A percentile compares a stretch with the other conserved stretches of the same genome.
Evolutionary conservation across 73 alveolate species (phyloP).

Genomic region (Tetrahymena malaccensis): DNA sequence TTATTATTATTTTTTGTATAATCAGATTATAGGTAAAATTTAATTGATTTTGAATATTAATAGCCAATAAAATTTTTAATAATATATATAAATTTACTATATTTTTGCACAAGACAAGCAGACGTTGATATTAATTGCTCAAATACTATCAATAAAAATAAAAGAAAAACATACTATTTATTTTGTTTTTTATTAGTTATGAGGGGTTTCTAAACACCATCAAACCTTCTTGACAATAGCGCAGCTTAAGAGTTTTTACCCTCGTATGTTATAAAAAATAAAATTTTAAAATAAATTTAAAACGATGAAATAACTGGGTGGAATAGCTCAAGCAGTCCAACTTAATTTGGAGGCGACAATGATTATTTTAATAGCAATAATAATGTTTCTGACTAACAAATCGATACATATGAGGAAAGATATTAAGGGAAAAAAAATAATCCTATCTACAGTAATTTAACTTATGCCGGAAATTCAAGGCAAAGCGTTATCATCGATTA

Average conservation of each 20-base stretch:
- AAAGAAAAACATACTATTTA: not conserved
- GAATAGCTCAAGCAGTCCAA: not conserved
- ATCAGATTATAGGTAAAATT: not conserved
- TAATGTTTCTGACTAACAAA: not conserved
- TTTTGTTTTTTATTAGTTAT: not conserved
- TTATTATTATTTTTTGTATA: not conserved
- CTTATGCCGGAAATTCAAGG: not conserved
- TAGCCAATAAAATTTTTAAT: not conserved
- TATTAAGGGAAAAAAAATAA: not conserved
- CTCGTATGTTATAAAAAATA: not conserved
- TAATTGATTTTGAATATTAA: not conserved
- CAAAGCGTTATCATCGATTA: not conserved
- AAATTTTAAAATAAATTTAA: not conserved
- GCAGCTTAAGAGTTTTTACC: not conserved
- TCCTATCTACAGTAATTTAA: not conserved
- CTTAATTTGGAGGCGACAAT: not conserved
- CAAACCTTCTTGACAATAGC: not conserved
- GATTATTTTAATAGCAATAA: not conserved
- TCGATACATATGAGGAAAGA: not conserved
- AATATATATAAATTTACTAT: not conserved
- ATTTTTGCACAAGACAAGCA: not conserved
- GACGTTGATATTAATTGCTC: not conserved
- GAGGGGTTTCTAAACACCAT: not conserved
- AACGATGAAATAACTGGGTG: not conserved
- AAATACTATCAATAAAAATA: not conserved